Evolutionary conservation across 192 early-diverging fungal species (phyloP), one percentile per base, ranked within the genome.

Genomic region (Backusella morwellensis): DNA sequence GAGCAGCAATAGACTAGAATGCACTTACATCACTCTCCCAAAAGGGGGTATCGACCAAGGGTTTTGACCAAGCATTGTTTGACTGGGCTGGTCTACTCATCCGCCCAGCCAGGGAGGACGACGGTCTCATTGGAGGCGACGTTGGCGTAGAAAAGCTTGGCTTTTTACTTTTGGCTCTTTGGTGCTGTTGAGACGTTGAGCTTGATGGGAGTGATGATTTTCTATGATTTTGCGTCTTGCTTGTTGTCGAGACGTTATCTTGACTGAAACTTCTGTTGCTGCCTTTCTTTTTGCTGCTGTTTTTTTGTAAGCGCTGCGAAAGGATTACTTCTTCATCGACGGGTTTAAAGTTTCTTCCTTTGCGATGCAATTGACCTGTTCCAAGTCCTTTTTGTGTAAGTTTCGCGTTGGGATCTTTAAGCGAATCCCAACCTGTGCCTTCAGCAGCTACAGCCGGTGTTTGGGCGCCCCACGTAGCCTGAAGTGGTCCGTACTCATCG

Each of bases 341-440:
- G 19, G 82, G 82, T 29, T 77, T 80, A 26, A 73, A 83, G 41
- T 83, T 83, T 6, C 40, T 42, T 66, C 82, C 82, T 72, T 77
- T 76, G 1, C 82, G 71, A 75, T 83, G 78, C 0, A 83, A 70
- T 41, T 77, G 47, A 4, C 82, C 82, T 26, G 72, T 40, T 5
- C 82, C 82, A 34, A 83, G 29, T 23, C 75, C 70, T 19, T 74
- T 76, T 29, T 47, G 19, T 59, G 41, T 66, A 15, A 78, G 6
- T 15, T 70, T 74, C 4, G 72, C 66, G 38, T 72, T 80, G 19
- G 82, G 82, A 74, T 83, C 82, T 17, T 32, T 21, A 15, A 83
- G 63, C 2, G 63, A 34, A 15, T 72, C 23, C 82, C 82, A 83
- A n/a, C 38, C 29, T 50, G 41, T 29, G 6, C 6, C 1, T 34